phyloP scores from a whole-genome alignment of 495 filamentous ascomycete species.

The Aspergillus ostianus region DNA sequence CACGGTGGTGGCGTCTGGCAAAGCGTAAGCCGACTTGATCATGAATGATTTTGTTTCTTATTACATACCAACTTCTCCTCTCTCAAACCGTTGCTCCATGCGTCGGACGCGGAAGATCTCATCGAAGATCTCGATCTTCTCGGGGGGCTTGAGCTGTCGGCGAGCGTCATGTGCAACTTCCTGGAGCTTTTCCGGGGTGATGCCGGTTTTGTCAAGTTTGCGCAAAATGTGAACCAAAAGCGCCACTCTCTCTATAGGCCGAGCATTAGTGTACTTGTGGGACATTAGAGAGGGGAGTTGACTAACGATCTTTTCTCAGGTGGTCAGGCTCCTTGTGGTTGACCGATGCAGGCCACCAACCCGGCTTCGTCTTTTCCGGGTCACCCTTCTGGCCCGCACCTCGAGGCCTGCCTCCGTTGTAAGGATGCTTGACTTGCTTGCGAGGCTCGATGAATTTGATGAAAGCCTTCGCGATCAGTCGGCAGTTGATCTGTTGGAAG shows the following conservation, averaged over 20 bases:
- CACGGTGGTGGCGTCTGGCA: constrained; percentile 33
- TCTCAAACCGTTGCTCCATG: constrained; percentile 52
- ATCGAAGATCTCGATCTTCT: constrained; percentile 43
- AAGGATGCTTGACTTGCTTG: constrained; percentile 82
- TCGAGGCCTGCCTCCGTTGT: constrained; percentile 58
- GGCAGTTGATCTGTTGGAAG: constrained; percentile 48
- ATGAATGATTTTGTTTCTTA: no score
- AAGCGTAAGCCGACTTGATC: background rate
- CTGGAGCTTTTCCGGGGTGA: constrained; percentile 42
- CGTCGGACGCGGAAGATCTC: constrained; percentile 54
- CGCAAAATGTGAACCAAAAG: constrained; percentile 49
- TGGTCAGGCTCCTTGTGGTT: constrained; percentile 87
- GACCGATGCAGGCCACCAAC: constrained; percentile 73
- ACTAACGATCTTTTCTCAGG: constrained; percentile 68
- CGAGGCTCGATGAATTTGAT: constrained; percentile 81
- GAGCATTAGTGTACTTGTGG: background rate
- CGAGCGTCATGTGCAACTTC: constrained; percentile 44
- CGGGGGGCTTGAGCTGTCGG: constrained; percentile 34
- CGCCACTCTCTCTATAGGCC: constrained; percentile 34
- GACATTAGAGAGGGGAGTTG: background rate
- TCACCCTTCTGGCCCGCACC: constrained; percentile 40
- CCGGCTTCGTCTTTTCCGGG: constrained; percentile 61
- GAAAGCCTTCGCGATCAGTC: constrained; percentile 68
- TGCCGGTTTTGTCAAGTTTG: constrained; percentile 32
- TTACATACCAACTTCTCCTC: constrained; percentile 50